These are phyloP conservation scores for Solanum chilense DNA, from an alignment of 257 asterid species.

Conservation along the genomic window DNA sequence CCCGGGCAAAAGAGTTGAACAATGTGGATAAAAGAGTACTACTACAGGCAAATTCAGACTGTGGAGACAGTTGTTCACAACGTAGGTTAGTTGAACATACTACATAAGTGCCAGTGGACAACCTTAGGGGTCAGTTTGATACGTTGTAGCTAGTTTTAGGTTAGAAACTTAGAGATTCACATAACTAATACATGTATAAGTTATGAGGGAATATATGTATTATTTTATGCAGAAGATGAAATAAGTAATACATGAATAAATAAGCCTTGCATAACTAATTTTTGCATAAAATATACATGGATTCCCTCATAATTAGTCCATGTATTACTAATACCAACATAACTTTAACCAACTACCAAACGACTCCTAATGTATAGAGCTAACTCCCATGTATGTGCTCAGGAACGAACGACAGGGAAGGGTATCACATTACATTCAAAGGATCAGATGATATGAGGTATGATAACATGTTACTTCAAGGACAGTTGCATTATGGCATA, in stretches of 20 bases:
- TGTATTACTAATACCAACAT: neutral
- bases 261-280: neutral
- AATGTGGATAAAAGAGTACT: neutral
- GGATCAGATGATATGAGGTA: neutral
- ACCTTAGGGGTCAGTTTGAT: neutral
- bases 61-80: neutral
- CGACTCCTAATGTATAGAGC: neutral
- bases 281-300: neutral
- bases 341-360: neutral
- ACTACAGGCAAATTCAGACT: neutral
- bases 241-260: neutral
- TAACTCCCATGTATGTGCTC: neutral
- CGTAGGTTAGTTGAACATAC: neutral
- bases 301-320: neutral
- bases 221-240: neutral
- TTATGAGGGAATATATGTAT: neutral
- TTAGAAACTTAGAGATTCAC: neutral
- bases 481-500: neutral
- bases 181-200: neutral
- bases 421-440: neutral
- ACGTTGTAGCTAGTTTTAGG: neutral
- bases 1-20: neutral
- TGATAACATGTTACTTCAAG: neutral
- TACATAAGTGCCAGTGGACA: neutral
- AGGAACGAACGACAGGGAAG: neutral